These are phyloP conservation scores for Coniophora puteana DNA, from an alignment of 1,284 basidiomycete species.

Conservation along the genomic window DNA sequence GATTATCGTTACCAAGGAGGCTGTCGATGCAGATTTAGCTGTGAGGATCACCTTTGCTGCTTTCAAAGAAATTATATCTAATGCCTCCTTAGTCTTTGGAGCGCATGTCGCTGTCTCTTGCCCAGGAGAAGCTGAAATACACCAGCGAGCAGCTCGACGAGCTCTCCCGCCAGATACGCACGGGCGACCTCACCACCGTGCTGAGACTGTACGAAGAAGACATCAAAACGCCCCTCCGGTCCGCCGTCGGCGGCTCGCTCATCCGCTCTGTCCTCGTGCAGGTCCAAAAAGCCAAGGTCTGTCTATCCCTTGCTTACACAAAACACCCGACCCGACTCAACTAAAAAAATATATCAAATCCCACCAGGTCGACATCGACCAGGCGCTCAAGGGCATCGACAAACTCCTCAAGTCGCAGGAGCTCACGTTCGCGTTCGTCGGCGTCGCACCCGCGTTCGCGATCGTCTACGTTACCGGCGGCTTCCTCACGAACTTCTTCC, in stretches of 20 bases:
- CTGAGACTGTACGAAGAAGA: slow-evolving; percentile 91
- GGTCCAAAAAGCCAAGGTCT: slow-evolving; percentile 93
- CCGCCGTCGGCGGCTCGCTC: slow-evolving; percentile 79
- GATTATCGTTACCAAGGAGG: slow-evolving; percentile 74
- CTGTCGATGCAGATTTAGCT: slow-evolving; percentile 75
- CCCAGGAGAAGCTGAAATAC: slow-evolving; percentile 74
- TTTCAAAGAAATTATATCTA: background rate
- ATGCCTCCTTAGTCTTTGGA: slow-evolving; percentile 70
- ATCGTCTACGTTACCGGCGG: slow-evolving; percentile 72
- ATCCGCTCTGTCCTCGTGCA: slow-evolving; percentile 89
- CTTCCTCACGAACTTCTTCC: slow-evolving; percentile 33
- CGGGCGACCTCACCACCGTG: slow-evolving; percentile 87
- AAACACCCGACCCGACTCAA: background rate
- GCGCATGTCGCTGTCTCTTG: slow-evolving; percentile 88
- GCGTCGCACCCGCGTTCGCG: slow-evolving; percentile 87
- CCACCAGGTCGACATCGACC: slow-evolving; percentile 82
- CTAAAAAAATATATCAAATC: background rate
- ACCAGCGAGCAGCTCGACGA: slow-evolving; percentile 56
- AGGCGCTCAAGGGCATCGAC: slow-evolving; percentile 85
- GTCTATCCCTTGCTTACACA: slow-evolving; percentile 11
- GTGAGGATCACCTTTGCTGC: slow-evolving; percentile 37
- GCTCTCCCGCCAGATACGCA: slow-evolving; percentile 64
- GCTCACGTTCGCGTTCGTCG: slow-evolving; percentile 96
- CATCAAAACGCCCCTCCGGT: slow-evolving; percentile 82
- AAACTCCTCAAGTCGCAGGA: slow-evolving; percentile 93